phyloP scores from a whole-genome alignment of 192 early-diverging fungal species.

The Hyaloraphidium curvatum region DNA sequence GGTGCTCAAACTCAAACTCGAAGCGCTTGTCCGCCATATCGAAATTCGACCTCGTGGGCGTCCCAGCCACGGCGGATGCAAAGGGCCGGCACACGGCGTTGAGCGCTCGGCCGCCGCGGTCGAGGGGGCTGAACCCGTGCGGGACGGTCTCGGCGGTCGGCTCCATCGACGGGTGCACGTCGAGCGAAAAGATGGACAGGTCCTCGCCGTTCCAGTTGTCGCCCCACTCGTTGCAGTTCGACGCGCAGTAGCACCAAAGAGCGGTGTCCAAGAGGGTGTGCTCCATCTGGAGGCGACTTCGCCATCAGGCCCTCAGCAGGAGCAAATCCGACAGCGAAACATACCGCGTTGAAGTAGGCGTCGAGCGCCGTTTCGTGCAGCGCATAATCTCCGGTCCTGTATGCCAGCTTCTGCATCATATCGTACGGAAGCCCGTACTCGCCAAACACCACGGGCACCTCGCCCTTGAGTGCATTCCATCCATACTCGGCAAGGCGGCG shows the following conservation, averaged over 20 bases:
- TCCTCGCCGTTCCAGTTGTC: constrained; percentile 1
- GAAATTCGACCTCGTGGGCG: neutral
- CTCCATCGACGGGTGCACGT: neutral
- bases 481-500: too few relatives aligned
- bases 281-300: too few relatives aligned
- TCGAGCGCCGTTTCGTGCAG: too few relatives aligned
- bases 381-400: too few relatives aligned
- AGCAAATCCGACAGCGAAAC: too few relatives aligned
- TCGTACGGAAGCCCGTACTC: neutral
- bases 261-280: neutral
- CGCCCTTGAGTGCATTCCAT: too few relatives aligned
- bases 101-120: neutral
- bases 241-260: neutral
- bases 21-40: neutral
- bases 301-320: too few relatives aligned
- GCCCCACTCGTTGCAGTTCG: neutral
- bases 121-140: neutral
- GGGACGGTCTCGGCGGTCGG: neutral
- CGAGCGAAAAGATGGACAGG: neutral
- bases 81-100: neutral
- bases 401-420: neutral
- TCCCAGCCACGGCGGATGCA: neutral
- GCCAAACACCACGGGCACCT: too few relatives aligned
- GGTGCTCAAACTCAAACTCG: neutral
- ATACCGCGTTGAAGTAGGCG: too few relatives aligned